These are phyloP conservation scores for Phytophthora capsici DNA, from an alignment of 352 stramenopile genomes.

Conservation along the genomic window DNA sequence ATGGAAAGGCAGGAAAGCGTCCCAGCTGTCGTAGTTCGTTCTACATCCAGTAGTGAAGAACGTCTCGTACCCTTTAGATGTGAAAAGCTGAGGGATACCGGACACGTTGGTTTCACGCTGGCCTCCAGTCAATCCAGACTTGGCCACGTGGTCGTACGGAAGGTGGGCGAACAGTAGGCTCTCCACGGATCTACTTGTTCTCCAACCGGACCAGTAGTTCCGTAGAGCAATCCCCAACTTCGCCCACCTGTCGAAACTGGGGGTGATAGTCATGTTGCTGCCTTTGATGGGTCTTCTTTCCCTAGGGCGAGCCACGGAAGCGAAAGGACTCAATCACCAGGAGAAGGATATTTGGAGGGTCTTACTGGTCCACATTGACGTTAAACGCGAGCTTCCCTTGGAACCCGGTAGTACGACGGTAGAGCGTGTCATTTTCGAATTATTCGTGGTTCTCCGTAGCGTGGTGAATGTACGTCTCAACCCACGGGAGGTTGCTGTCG, in stretches of 20 bases:
- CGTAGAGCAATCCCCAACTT: constrained; percentile 53
- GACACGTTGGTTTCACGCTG: constrained; percentile 28
- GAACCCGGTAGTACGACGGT: constrained; percentile 48
- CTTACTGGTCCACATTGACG: constrained; percentile 35
- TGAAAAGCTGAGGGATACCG: constrained; percentile 58
- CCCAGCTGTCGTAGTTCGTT: constrained; percentile 53
- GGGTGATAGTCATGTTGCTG: constrained; percentile 43
- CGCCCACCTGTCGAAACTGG: constrained; percentile 59
- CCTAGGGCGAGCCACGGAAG: constrained; percentile 61
- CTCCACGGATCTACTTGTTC: constrained; percentile 62
- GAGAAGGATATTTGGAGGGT: constrained; percentile 59
- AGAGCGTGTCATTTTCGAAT: constrained; percentile 46
- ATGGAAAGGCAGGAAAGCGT: constrained; percentile 47
- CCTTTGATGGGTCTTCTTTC: constrained; percentile 33
- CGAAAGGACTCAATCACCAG: constrained; percentile 67
- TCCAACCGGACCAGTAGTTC: constrained; percentile 65
- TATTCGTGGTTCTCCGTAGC: constrained; percentile 50
- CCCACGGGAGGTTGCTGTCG: constrained; percentile 3
- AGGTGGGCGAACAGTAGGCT: constrained; percentile 61
- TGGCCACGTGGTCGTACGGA: constrained; percentile 41
- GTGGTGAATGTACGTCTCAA: constrained; percentile 31
- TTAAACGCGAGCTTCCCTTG: constrained; percentile 52
- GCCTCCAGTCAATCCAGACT: constrained; percentile 41
- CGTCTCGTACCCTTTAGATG: constrained; percentile 51
- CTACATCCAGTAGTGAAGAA: constrained; percentile 52